These are phyloP conservation scores for Diophrys appendiculata DNA, from an alignment of 73 alveolate species.

Conservation along the genomic window DNA sequence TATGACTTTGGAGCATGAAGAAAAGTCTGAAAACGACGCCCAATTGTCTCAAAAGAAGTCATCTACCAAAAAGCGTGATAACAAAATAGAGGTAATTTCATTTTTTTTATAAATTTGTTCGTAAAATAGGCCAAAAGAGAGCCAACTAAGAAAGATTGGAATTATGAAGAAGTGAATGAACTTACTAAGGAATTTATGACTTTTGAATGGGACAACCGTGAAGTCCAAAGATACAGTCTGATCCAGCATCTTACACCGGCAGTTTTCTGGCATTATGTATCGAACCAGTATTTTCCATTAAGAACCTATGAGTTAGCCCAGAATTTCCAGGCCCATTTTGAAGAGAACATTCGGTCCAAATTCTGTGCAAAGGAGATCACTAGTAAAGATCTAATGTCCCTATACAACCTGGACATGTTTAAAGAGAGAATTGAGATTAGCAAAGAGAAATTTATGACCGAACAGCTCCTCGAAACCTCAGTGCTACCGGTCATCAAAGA, in stretches of 20 bases:
- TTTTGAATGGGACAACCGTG: slow-evolving; percentile 60
- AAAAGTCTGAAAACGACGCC: not conserved
- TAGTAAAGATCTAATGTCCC: not conserved
- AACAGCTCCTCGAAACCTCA: slow-evolving; percentile 9
- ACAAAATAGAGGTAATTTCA: not conserved
- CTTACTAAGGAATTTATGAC: slow-evolving; percentile 21
- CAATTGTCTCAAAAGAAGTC: not conserved
- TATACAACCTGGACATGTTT: slow-evolving; percentile 14
- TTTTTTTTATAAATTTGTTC: not conserved
- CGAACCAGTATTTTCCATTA: slow-evolving; percentile 54
- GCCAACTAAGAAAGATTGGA: slow-evolving; percentile 6
- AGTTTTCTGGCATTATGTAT: slow-evolving; percentile 52
- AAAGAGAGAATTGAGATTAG: slow-evolving; percentile 1
- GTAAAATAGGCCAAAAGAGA: slow-evolving; percentile 1
- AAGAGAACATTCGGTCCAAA: slow-evolving; percentile 30
- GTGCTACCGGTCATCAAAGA: slow-evolving; percentile 2
- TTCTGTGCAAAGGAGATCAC: slow-evolving; percentile 23
- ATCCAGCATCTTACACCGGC: slow-evolving; percentile 25
- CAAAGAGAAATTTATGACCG: slow-evolving; percentile 4
- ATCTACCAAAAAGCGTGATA: not conserved
- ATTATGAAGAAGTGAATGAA: slow-evolving; percentile 23
- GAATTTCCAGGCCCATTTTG: slow-evolving; percentile 24
- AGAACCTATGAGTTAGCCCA: slow-evolving; percentile 37
- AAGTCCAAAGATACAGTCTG: slow-evolving; percentile 37
- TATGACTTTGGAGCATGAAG: not conserved